These are phyloP conservation scores for Kuraishia molischiana DNA, from an alignment of 805 yeast species.

Conservation along the genomic window DNA sequence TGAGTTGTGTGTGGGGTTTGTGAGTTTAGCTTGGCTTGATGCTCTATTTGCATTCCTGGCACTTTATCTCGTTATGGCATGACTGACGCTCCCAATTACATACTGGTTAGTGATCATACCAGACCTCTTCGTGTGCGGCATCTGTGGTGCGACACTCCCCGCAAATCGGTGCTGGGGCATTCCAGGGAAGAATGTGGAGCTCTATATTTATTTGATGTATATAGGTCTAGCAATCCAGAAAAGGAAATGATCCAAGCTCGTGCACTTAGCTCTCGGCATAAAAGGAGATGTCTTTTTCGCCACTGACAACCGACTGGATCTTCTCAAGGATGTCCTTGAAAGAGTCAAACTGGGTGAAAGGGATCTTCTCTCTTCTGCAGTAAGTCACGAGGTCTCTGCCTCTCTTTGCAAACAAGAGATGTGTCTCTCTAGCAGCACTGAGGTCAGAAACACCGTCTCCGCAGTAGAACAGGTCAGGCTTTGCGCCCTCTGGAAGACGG, in stretches of 20 bases:
- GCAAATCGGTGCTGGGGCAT: too few species aligned
- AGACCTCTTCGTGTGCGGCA: too few species aligned
- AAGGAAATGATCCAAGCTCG: too few species aligned
- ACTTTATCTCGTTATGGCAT: too few species aligned
- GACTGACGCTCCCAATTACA: too few species aligned
- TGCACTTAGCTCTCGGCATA: slow-evolving; percentile 19
- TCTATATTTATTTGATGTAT: background rate
- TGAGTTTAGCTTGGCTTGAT: too few species aligned
- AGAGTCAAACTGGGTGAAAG: slow-evolving; percentile 73
- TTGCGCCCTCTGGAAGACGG: slow-evolving; percentile 24
- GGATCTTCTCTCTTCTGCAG: slow-evolving; percentile 72
- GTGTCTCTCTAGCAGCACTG: slow-evolving; percentile 92
- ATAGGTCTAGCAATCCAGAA: too few species aligned
- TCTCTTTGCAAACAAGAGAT: slow-evolving; percentile 83
- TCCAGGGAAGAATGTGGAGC: background rate
- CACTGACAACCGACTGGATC: slow-evolving; percentile 44
- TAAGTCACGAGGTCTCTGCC: slow-evolving; percentile 85
- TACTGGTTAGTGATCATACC: too few species aligned
- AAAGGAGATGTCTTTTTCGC: slow-evolving; percentile 23
- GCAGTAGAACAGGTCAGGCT: slow-evolving; percentile 77
- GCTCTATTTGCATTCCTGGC: too few species aligned
- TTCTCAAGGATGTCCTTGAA: slow-evolving; percentile 66
- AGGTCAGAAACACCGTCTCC: slow-evolving; percentile 98
- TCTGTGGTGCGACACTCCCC: too few species aligned
- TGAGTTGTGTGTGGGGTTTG: too few species aligned